A percentile compares a stretch with the other conserved stretches of the same genome.
Conservation (phyloP, 75 land plant species). For the Adiantum capillusveneris region DNA sequence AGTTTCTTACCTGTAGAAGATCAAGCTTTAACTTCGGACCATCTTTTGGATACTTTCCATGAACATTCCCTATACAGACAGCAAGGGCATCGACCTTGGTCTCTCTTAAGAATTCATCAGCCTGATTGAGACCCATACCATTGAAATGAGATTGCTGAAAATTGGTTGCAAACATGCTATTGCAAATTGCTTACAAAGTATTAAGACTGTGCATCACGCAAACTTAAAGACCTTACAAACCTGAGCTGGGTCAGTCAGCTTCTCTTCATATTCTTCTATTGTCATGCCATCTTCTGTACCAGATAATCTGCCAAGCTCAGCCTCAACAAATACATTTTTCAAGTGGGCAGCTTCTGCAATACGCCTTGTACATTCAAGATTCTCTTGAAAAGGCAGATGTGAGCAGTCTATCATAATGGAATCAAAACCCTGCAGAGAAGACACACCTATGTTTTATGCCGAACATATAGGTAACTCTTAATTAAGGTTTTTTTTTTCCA, state of each 20-base stretch:
- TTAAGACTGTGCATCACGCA: no score
- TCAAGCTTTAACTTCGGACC: slow-evolving; percentile 89
- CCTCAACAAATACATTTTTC: slow-evolving; percentile 69
- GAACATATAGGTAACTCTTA: no score
- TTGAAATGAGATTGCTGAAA: no score
- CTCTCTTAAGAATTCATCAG: slow-evolving; percentile 59
- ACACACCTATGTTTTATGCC: no score
- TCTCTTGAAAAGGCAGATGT: slow-evolving; percentile 72
- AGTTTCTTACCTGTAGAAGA: slow-evolving; percentile 63
- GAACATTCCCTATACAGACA: slow-evolving; percentile 98
- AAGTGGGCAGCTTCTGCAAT: slow-evolving; percentile 61
- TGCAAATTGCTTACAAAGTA: no score
- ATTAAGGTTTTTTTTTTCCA: no score
- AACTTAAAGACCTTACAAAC: slow-evolving; percentile 17
- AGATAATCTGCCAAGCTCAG: slow-evolving; percentile 89
- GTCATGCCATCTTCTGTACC: slow-evolving; percentile 95
- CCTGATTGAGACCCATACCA: slow-evolving; percentile 32
- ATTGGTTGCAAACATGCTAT: no score
- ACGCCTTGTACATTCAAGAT: slow-evolving; percentile 54
- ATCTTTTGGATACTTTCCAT: slow-evolving; percentile 90
- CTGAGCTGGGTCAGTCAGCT: slow-evolving; percentile 72
- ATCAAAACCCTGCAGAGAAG: slow-evolving; percentile 70
- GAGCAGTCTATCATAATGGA: slow-evolving; percentile 98
- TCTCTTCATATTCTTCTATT: slow-evolving; percentile 91
- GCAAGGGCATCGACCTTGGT: slow-evolving; percentile 92